phyloP scores from a whole-genome alignment of 352 stramenopile genomes.

The Poterioochromonas sp. region DNA sequence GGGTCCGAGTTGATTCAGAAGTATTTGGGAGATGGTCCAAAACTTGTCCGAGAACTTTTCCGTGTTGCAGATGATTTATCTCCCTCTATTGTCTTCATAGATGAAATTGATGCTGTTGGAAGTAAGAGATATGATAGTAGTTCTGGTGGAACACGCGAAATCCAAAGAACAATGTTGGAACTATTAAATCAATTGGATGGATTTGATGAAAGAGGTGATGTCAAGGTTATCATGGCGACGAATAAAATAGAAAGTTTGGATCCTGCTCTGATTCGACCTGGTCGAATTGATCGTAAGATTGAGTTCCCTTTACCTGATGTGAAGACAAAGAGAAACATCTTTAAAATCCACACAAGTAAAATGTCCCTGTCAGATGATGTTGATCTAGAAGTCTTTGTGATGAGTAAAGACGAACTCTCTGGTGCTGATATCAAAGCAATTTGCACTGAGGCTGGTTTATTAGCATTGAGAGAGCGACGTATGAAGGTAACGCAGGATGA shows the following conservation, averaged over 20 bases:
- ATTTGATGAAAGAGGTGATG: constrained; percentile 97
- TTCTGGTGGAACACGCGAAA: constrained; percentile 93
- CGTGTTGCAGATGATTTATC: constrained; percentile 93
- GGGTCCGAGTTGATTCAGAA: constrained; percentile 99
- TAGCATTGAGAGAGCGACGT: constrained; percentile 93
- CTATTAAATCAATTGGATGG: constrained; percentile 98
- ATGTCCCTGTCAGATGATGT: constrained; percentile 97
- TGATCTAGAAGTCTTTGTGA: constrained; percentile 98
- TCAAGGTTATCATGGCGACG: constrained; percentile 99
- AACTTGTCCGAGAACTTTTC: constrained; percentile 99
- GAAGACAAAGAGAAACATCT: constrained; percentile 99
- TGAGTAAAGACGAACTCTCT: constrained; percentile 98
- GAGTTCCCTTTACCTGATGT: constrained; percentile 98
- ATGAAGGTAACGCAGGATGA: constrained; percentile 99
- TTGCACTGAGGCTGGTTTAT: constrained; percentile 97
- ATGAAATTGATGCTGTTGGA: constrained; percentile 99
- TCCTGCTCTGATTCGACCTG: constrained; percentile 81
- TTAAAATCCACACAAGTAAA: constrained; percentile 96
- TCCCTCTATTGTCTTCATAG: constrained; percentile 99
- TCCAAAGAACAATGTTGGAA: constrained; percentile 99
- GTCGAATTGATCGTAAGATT: constrained; percentile 99
- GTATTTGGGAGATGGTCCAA: constrained; percentile 83
- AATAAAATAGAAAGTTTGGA: constrained; percentile 91
- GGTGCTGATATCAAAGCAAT: constrained; percentile 99
- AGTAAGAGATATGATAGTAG: constrained; percentile 98